Evolutionary conservation across 176 grass and related monocot species (phyloP), one percentile per base, ranked within the genome.

Genomic region (Juncus inflexus): DNA sequence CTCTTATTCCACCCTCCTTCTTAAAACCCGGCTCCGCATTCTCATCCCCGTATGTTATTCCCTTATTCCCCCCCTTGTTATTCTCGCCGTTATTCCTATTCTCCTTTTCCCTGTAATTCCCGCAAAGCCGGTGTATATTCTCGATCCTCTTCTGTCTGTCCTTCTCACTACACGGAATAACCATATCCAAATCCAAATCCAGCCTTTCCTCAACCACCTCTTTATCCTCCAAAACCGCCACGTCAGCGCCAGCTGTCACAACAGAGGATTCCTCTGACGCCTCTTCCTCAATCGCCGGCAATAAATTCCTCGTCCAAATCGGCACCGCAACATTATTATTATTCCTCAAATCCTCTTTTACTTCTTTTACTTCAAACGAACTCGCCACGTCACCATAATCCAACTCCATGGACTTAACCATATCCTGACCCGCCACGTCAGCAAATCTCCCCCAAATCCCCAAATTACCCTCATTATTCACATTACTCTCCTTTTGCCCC

Each of bases 391-490:
- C 92, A n/a, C 84, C 84, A 3, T 10, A 74, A 39, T 97, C 92
- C 10, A 97, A 74, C n/a, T 97, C 87, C 85, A 91, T 97, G 16
- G 92, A 97, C 83, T 91, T 91, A 5, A 63, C 79, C 79, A 97
- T 77, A 14, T 66, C 82, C 55, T 88, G 79, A 45, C 56, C 50
- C 35, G 68, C 79, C 77, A 83, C 76, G 60, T 97, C 84, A 37
- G 86, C 73, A 3, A 91, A 35, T 12, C 74, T 65, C 41, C 81
- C 80, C 63, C 84, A 38, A 66, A 85, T 77, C 37, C 85, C 49
- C 60, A 75, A 84, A 62, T 87, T 15, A 11, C 78, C 1, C 55
- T 84, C 78, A 40, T 76, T 74, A 52, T 82, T 84, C 61, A 64
- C 66, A 60, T 96, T 84, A 57, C 83, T 73, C 58, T n/a, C n/a